Evolutionary conservation across 2,329 filamentous ascomycete species (phyloP), one percentile per base, ranked within the genome.

Genomic region (Talaromyces islandicus): DNA sequence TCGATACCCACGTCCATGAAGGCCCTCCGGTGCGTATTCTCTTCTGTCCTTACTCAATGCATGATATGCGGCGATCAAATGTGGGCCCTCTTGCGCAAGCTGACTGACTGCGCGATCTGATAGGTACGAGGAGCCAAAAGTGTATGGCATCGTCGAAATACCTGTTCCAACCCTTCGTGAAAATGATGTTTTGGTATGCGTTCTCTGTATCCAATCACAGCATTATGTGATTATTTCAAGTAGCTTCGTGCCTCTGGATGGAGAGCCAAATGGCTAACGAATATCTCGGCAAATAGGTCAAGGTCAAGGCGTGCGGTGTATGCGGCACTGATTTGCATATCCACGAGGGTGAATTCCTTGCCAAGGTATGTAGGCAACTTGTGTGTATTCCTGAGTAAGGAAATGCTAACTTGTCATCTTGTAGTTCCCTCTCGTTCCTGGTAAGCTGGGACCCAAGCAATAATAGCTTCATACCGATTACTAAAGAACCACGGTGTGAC

Each of bases 221-320:
- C 35, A n/a, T 38, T 2, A 38, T 38, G 14, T 7, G 17, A 38
- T 38, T 54, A 21, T 17, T 32, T 21, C 43, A 6, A n/a, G 35
- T 29, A 25, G 25, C 19, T 6, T 24, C 9, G 17, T 46, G 43
- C 11, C n/a, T 17, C 43, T 21, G 43, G 19, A 3, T 11, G 19
- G n/a, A 24, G 43, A 21, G 48, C 11, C 17, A 52, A 52, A n/a
- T 52, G 17, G 11, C 24, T 25, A 29, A 52, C 7, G 14, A 27
- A 17, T 27, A 9, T 25, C 4, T 52, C 17, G 48, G 21, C 25
- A 6, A 5, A 54, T 67, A 81, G 77, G 75, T 88, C 74, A 86
- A 88, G 75, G 85, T 88, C 69, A 87, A 88, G 75, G 86, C 83
- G 59, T 86, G 83, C 66, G 84, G 85, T 77, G 83, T 87, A 63